Conservation (phyloP, 2,329 filamentous ascomycete species). For the Aspergillaceae sp. region DNA sequence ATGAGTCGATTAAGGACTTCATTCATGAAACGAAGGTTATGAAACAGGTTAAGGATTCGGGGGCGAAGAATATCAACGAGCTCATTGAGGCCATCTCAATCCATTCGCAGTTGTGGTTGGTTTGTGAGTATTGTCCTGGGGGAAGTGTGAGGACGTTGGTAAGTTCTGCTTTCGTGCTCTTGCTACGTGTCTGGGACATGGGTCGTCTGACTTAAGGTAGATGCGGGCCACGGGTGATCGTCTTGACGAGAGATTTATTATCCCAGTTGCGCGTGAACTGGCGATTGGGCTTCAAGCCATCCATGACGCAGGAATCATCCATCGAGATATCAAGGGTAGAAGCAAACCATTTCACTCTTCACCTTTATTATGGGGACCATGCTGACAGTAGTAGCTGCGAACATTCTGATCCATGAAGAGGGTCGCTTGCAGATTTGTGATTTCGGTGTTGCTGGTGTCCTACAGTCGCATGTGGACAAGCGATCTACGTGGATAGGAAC, state of each 20-base stretch:
- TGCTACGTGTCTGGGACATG: too few species aligned
- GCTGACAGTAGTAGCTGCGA: slow-evolving; percentile 41
- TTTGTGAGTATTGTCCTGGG: slow-evolving; percentile 59
- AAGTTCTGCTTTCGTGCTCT: slow-evolving; percentile 21
- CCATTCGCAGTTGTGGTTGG: slow-evolving; percentile 57
- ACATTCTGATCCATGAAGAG: slow-evolving; percentile 56
- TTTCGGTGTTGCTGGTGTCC: slow-evolving; percentile 56
- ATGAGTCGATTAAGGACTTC: slow-evolving; percentile 47
- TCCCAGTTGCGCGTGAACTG: slow-evolving; percentile 56
- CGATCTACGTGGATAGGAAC: slow-evolving; percentile 58
- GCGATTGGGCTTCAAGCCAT: slow-evolving; percentile 54
- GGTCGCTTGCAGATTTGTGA: slow-evolving; percentile 56
- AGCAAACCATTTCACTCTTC: background rate
- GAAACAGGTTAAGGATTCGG: slow-evolving; percentile 53
- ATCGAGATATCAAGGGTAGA: slow-evolving; percentile 56
- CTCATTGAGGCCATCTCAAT: slow-evolving; percentile 56
- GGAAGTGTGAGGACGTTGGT: slow-evolving; percentile 58
- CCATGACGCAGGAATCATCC: slow-evolving; percentile 57
- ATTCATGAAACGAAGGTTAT: slow-evolving; percentile 56
- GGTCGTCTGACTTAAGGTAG: slow-evolving; percentile 20
- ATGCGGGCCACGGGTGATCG: slow-evolving; percentile 42
- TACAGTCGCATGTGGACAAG: slow-evolving; percentile 53
- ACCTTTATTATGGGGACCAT: background rate
- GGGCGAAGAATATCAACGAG: slow-evolving; percentile 55
- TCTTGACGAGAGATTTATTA: slow-evolving; percentile 54